Evolutionary conservation across 352 stramenopile species (phyloP).

Genomic region (Globisporangium heterothallicum): DNA sequence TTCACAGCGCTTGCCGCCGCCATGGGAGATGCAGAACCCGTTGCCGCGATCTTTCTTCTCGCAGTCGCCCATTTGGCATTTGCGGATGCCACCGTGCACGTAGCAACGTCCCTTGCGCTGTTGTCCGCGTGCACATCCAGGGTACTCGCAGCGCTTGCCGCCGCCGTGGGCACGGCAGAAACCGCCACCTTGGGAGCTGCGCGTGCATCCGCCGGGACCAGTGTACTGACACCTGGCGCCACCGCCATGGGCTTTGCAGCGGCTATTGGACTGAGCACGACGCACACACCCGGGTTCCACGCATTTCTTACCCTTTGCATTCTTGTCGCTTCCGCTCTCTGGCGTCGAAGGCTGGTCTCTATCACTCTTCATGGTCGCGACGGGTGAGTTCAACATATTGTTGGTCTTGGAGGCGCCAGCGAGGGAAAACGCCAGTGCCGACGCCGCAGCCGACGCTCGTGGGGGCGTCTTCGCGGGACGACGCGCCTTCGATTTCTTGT

Average conservation of each 20-base stretch:
- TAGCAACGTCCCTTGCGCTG: conserved; percentile 83
- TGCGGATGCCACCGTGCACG: conserved; percentile 78
- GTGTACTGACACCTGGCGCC: conserved; percentile 66
- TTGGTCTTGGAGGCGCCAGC: background rate
- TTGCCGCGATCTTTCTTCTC: conserved; percentile 87
- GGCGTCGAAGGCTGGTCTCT: background rate
- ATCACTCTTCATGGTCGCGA: background rate
- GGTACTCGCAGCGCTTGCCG: conserved; percentile 75
- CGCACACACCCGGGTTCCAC: conserved; percentile 49
- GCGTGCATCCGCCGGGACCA: conserved; percentile 50
- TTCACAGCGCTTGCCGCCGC: conserved; percentile 23
- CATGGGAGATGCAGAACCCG: conserved; percentile 27
- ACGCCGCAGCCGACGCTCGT: background rate
- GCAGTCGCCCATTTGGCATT: conserved; percentile 63
- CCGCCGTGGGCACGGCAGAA: conserved; percentile 79
- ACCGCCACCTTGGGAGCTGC: conserved; percentile 71
- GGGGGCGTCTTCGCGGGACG: conserved; percentile 3
- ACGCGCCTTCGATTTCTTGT: conserved; percentile 10
- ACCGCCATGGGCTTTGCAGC: conserved; percentile 74
- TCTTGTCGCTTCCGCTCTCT: conserved; percentile 10
- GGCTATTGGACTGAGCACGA: conserved; percentile 76
- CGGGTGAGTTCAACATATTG: background rate
- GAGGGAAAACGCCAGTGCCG: conserved; percentile 8
- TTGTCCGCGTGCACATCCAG: conserved; percentile 61
- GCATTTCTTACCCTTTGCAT: conserved; percentile 73